Evolutionary conservation across 371 early-diverging fungal genomes (phyloP), one percentile per base, ranked within the genome.

Genomic region (Syncephalastrum monosporum): DNA sequence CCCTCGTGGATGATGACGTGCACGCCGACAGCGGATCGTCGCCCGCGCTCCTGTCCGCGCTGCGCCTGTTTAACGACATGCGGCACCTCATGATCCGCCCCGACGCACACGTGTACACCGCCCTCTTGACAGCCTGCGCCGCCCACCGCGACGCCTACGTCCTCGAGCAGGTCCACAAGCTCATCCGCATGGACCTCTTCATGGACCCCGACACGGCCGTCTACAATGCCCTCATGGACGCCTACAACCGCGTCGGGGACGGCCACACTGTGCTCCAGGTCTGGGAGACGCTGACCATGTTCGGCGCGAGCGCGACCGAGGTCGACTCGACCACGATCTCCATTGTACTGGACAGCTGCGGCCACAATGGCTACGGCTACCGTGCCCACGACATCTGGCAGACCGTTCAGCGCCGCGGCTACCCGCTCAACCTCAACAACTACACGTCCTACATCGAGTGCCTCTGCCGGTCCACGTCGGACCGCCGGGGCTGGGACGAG

Each of bases 381-480:
- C 46, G 56, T n/a, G 76, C 74, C 4, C 56, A 38, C 0, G 56
- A 33, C 7, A 72, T 79, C 33, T 75, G 76, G 79, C 38, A 58
- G 4, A 60, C 41, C 29, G 41, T 74, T 12, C 59, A 65, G 17
- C 59, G 45, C 4, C 21, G 49, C 4, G 29, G 56, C 0, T 69
- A 73, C 21, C 43, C 53, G 2, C 50, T 74, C 1, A 74, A 76
- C 33, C 67, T 68, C 41, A 76, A 76, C 45, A 72, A 74, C 42
- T 76, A 68, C 44, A 72, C 61, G 23, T 76, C 80, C 1, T 79
- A 72, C 50, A 67, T 79, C 6, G 80, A 79, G 50, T 74, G 69
- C 23, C 57, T 79, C 3, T 75, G 79, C 55, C 64, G 79, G 42
- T 29, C 29, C 29, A 43, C 41, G 25, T 54, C 52, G 12, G 69